Percentiles rank a stretch among this genome's conserved stretches.
Evolutionary conservation across 2,329 filamentous ascomycete genomes (phyloP).

Genomic region (Arthroderma sp.): DNA sequence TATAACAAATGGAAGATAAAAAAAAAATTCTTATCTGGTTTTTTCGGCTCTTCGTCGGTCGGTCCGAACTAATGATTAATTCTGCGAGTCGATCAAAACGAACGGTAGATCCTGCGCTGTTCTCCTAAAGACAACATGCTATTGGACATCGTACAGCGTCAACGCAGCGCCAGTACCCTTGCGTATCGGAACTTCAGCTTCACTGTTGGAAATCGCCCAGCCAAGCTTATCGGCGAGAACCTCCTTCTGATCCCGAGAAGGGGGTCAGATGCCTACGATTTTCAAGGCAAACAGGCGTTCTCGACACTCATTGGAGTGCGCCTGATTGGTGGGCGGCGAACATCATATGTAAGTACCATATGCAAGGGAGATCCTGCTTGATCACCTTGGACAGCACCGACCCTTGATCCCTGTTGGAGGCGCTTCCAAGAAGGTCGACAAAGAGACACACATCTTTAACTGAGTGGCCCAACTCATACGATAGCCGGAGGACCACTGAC

Average conservation of each 20-base stretch:
- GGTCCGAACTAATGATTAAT: too few species aligned
- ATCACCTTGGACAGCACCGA: not conserved
- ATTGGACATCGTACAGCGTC: too few species aligned
- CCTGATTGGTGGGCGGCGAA: not conserved
- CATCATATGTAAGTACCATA: not conserved
- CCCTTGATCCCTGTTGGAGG: constrained; percentile 2
- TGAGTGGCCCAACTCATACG: not conserved
- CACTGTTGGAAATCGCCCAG: too few species aligned
- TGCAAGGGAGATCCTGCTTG: constrained; percentile 4
- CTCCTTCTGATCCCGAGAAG: too few species aligned
- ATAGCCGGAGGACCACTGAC: not conserved
- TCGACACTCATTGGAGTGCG: not conserved
- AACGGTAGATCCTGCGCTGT: too few species aligned
- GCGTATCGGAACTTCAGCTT: too few species aligned
- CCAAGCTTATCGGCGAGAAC: too few species aligned
- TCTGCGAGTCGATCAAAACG: too few species aligned
- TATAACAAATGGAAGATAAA: not conserved
- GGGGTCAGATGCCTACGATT: not conserved
- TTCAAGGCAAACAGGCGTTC: not conserved
- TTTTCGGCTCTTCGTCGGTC: too few species aligned
- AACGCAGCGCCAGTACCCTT: too few species aligned
- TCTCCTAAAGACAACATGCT: too few species aligned
- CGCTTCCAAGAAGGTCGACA: constrained; percentile 1
- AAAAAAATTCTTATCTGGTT: too few species aligned
- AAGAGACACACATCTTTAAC: not conserved